A percentile compares a stretch with the other conserved stretches of the same genome.
phyloP scores from a whole-genome alignment of 495 filamentous ascomycete species.

The Aspergillus asperescens region DNA sequence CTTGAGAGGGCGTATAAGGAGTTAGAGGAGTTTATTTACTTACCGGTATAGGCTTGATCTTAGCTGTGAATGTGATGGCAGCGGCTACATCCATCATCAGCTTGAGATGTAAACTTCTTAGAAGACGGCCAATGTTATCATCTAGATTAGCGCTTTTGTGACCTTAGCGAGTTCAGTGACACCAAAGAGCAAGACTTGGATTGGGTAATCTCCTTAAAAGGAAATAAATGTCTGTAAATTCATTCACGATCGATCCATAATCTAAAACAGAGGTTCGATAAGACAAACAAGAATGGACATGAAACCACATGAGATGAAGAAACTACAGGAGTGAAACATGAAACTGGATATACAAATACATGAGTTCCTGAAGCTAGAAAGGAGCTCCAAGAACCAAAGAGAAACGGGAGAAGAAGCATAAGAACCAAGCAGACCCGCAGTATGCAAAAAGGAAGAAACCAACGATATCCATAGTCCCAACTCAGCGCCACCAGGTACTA shows the following conservation, averaged over 20 bases:
- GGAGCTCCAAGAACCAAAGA: constrained; percentile 25
- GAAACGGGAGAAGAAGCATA: constrained; percentile 12
- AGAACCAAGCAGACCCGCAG: constrained; percentile 11
- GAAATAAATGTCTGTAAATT: constrained; percentile 1
- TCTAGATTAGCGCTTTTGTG: no score
- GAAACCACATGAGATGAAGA: constrained; percentile 12
- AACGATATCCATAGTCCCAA: constrained; percentile 8
- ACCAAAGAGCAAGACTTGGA: no score
- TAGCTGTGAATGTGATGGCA: no score
- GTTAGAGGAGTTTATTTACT: constrained; percentile 50
- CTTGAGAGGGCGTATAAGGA: constrained; percentile 72
- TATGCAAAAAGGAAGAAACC: constrained; percentile 5
- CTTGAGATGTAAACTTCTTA: no score
- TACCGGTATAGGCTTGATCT: neutral
- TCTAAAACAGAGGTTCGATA: constrained; percentile 28
- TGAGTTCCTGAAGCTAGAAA: constrained; percentile 30
- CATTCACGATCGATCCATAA: constrained; percentile 32
- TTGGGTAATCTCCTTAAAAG: neutral
- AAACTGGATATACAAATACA: constrained; percentile 42
- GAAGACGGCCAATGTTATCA: no score
- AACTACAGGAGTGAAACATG: constrained; percentile 21
- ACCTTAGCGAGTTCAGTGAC: no score
- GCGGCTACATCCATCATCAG: no score
- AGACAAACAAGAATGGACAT: constrained; percentile 21
- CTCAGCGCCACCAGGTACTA: constrained; percentile 13